Evolutionary conservation across 352 stramenopile genomes (phyloP).

Genomic region (Blastocystis sp.): DNA sequence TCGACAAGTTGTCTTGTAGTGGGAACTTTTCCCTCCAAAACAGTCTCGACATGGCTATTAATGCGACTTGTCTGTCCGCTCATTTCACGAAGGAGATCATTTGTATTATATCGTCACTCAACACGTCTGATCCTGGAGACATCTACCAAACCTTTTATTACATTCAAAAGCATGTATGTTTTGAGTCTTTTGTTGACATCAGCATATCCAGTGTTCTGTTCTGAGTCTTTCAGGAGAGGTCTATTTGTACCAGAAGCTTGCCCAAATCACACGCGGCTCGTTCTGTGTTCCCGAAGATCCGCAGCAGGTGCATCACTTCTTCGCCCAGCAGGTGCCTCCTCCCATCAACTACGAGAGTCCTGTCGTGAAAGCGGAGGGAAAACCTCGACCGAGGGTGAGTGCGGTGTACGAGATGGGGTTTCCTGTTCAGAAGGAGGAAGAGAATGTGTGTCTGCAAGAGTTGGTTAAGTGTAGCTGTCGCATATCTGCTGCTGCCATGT

Average conservation of each 20-base stretch:
- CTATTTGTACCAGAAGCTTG: conserved; percentile 38
- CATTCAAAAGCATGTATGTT: not conserved
- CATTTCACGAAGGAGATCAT: conserved; percentile 35
- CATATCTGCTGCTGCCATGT: conserved; percentile 43
- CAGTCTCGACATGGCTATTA: conserved; percentile 24
- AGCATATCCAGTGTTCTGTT: conserved; percentile 36
- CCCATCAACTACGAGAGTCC: not conserved
- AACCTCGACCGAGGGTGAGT: not conserved
- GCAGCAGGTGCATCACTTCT: conserved; percentile 35
- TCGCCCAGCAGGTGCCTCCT: not conserved
- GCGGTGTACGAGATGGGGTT: conserved; percentile 18
- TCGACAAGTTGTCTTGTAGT: conserved; percentile 30
- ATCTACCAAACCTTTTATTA: not conserved
- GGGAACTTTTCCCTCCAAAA: conserved; percentile 17
- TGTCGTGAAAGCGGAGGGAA: not conserved
- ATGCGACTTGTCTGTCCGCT: not conserved
- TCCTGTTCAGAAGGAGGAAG: not conserved
- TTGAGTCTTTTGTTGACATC: not conserved
- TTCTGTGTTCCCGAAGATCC: conserved; percentile 14
- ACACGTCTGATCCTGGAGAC: conserved; percentile 14
- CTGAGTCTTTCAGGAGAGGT: conserved; percentile 49
- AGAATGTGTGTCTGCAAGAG: not conserved
- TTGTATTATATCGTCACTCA: conserved; percentile 9
- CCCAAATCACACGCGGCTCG: not conserved
- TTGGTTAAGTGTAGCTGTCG: not conserved